Conservation (phyloP, 2,329 filamentous ascomycete species). For the Boeremia lycopersici region DNA sequence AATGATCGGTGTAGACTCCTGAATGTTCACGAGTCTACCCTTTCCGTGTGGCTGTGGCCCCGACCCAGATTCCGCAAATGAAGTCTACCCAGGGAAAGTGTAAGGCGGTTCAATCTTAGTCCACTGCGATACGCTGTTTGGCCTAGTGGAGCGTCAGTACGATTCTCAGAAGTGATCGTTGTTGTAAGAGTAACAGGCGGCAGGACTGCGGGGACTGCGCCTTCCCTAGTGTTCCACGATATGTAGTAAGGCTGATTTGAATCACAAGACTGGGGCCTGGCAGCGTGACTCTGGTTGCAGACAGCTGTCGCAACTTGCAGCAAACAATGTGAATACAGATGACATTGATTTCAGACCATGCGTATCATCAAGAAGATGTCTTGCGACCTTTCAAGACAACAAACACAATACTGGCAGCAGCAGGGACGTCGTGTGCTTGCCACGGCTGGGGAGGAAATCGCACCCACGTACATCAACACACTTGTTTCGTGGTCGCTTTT, state of each 20-base stretch:
- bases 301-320: not conserved
- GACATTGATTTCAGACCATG: not conserved
- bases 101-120: constrained; percentile 23
- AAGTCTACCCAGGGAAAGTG: constrained; percentile 27
- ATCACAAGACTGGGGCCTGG: constrained; percentile 32
- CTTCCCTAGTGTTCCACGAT: not conserved
- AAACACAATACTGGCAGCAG: not conserved
- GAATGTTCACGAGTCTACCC: not conserved
- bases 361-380: not conserved
- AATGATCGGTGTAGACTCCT: not conserved
- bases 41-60: not conserved
- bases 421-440: constrained; percentile 24
- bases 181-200: not conserved
- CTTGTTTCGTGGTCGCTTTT: constrained; percentile 23
- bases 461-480: constrained; percentile 45
- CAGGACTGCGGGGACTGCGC: constrained; percentile 2
- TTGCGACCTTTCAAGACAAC: not conserved
- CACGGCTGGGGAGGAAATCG: constrained; percentile 28
- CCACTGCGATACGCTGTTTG: constrained; percentile 25
- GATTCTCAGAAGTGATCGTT: constrained; percentile 3
- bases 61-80: not conserved
- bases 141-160: constrained; percentile 36
- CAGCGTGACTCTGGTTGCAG: constrained; percentile 15
- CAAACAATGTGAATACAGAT: not conserved
- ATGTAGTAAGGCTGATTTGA: constrained; percentile 33